Percentiles rank a stretch among this genome's conserved stretches.
These are phyloP conservation scores for Albatrellus sp. DNA, from an alignment of 1,284 basidiomycete species.

Conservation along the genomic window DNA sequence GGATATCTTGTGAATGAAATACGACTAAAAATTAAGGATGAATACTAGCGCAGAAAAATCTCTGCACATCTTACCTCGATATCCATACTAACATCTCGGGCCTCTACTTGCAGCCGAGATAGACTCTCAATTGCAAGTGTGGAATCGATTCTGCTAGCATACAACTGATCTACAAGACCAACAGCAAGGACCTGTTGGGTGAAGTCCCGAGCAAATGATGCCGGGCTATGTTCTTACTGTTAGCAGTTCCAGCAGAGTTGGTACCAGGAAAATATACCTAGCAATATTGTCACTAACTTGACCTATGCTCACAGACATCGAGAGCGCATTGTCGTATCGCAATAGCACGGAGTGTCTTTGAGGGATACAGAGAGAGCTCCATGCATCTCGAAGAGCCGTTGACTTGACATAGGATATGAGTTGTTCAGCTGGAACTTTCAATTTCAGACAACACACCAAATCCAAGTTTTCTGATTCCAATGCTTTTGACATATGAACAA, in stretches of 20 bases:
- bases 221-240: conserved; percentile 18
- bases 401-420: conserved; percentile 26
- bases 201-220: conserved; percentile 43
- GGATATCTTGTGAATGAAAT: conserved; percentile 47
- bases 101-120: conserved; percentile 40
- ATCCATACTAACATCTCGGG: conserved; percentile 40
- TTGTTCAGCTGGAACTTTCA: not conserved
- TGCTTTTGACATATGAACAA: conserved; percentile 39
- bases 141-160: conserved; percentile 38
- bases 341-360: conserved; percentile 33
- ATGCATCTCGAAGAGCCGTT: conserved; percentile 33
- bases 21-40: conserved; percentile 26
- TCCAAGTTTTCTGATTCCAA: conserved; percentile 44
- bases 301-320: conserved; percentile 2
- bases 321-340: conserved; percentile 14
- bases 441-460: conserved; percentile 30
- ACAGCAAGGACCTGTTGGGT: conserved; percentile 41
- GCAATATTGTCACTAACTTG: conserved; percentile 4
- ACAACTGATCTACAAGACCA: conserved; percentile 43
- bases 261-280: not conserved
- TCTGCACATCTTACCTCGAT: conserved; percentile 31
- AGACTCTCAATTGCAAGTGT: conserved; percentile 33
- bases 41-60: conserved; percentile 2
- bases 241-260: not conserved
- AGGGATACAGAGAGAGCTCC: conserved; percentile 37